Conservation (phyloP, 495 filamentous ascomycete species). For the Glarea lozoyensis region DNA sequence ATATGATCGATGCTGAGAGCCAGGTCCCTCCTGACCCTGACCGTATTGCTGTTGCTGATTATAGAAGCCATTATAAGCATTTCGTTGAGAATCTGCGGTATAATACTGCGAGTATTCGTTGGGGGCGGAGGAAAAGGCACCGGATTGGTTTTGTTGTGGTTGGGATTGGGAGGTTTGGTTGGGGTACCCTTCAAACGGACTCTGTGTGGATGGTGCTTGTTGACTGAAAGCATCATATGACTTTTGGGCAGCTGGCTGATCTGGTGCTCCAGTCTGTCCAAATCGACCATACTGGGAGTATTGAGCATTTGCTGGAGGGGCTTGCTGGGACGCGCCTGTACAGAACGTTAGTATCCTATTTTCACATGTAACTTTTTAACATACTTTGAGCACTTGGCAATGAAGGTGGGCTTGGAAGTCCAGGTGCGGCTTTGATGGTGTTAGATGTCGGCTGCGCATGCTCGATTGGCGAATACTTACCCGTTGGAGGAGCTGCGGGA, state of each 20-base stretch:
- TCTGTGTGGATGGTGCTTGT: constrained; percentile 43
- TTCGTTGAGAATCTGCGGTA: constrained; percentile 64
- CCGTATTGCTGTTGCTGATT: constrained; percentile 55
- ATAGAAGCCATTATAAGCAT: constrained; percentile 68
- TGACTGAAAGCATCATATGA: constrained; percentile 82
- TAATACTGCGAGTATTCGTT: constrained; percentile 83
- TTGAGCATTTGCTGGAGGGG: constrained; percentile 29
- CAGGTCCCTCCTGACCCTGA: constrained; percentile 62
- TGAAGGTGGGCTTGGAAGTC: constrained; percentile 19
- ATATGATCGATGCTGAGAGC: constrained; percentile 58
- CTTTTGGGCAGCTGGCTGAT: constrained; percentile 60
- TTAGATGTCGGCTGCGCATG: constrained; percentile 3
- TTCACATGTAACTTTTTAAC: background rate
- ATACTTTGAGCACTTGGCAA: constrained; percentile 19
- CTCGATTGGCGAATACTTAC: constrained; percentile 1
- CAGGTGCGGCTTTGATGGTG: constrained; percentile 16
- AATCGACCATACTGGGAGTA: constrained; percentile 66
- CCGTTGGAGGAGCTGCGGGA: constrained; percentile 50
- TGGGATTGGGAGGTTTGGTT: constrained; percentile 37
- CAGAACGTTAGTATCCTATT: constrained; percentile 12
- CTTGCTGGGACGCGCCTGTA: constrained; percentile 16
- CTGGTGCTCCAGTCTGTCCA: constrained; percentile 40
- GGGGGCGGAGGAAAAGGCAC: constrained; percentile 61
- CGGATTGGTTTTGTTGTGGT: constrained; percentile 52
- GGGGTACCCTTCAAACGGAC: constrained; percentile 38